Base-by-base conservation (phyloP, 2,329 filamentous ascomycete genomes). In the Penicillium paneum region DNA sequence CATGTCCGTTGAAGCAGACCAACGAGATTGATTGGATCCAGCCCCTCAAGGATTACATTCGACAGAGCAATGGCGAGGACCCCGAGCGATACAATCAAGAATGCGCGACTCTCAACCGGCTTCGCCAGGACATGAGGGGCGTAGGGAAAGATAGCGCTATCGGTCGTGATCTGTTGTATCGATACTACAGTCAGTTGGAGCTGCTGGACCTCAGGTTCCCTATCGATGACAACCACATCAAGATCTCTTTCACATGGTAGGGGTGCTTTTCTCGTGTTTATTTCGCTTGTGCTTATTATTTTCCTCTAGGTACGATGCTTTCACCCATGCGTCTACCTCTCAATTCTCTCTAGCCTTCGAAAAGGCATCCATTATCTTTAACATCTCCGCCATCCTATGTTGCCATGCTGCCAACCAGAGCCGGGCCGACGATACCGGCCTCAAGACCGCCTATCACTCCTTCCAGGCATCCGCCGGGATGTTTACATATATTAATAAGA, bases 401-500 rank as follows among this genome's bases (percentile, higher is more conserved):
- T 97, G 93, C 69, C 91, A 99, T 80, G 94, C 93, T 57, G 91
- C 93, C 40, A 83, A 90, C 69, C 95, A 99, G 76, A 92, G 94
- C 64, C 86, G 94, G 46, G 89, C 89, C 60, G 92, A 97, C 70
- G 94, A 99, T 69, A 83, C 89, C 6, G 93, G 93, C 32, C 83
- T 97, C 71, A 99, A 99, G 78, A 93, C 91, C 13, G 91, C 94
- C 17, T 99, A 97, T 71, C 93, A 99, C 74, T 97, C 92, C 19
- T 97, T 97, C 77, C 94, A 99, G 74, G 94, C 94, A 38, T 92
- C 93, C 8, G 94, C 94, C 10, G 94, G 94, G 77, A 99, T 99
- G 94, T 99, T 97, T 74, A 97, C 93, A 49, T 99, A 99, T 69
- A 99, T 99, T 78, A 99, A 99, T 75, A 94, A 99, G 76, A 99